Evolutionary conservation across 1,284 basidiomycete genomes (phyloP).

Genomic region (Boletus sp.): DNA sequence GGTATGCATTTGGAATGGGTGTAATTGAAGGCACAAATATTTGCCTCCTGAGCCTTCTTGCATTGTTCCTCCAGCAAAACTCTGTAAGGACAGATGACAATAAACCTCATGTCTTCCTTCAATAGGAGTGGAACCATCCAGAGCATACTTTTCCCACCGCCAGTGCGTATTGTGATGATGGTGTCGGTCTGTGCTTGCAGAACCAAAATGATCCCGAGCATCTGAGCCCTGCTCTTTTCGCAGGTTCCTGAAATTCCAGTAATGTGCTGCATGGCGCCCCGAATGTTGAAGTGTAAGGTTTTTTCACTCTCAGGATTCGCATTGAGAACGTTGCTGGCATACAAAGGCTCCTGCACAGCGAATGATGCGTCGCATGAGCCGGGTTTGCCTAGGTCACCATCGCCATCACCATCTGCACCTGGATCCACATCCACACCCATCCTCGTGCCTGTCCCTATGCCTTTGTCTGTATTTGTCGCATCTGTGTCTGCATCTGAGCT

Average conservation of each 20-base stretch:
- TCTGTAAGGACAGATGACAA: not conserved
- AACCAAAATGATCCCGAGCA: not conserved
- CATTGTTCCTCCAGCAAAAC: conserved; percentile 1
- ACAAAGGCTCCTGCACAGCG: not conserved
- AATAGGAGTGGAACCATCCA: not conserved
- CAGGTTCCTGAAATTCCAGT: not conserved
- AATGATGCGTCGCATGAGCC: not conserved
- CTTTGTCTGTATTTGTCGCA: too few species aligned
- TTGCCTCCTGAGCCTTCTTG: not conserved
- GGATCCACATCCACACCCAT: too few species aligned
- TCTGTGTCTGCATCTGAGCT: too few species aligned
- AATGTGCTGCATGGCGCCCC: not conserved
- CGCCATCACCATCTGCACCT: not conserved
- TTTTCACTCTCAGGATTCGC: not conserved
- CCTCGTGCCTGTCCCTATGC: too few species aligned
- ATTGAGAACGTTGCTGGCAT: not conserved
- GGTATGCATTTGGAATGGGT: not conserved
- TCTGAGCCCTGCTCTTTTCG: not conserved
- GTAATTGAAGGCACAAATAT: not conserved
- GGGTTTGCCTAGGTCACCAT: not conserved
- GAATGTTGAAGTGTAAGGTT: not conserved
- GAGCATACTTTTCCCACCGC: not conserved
- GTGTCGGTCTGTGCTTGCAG: not conserved
- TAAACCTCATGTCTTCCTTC: not conserved
- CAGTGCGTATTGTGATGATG: not conserved